Conservation (phyloP, 257 asterid species). For the Apocynum venetum region DNA sequence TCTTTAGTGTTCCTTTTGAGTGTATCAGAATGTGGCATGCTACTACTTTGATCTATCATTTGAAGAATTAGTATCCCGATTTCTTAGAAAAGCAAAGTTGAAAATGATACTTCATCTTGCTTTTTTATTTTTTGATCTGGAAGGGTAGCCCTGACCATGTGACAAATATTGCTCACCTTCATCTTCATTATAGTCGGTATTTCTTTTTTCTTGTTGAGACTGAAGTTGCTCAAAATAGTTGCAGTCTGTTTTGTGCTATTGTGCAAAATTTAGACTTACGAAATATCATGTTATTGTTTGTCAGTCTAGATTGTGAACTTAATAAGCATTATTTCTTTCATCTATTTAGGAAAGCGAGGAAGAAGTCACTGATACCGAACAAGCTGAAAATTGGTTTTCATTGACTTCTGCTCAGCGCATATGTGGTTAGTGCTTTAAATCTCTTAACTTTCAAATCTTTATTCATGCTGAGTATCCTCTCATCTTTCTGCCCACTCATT, state of each 20-base stretch:
- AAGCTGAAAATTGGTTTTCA: constrained; percentile 99
- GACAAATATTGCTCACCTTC: too few species aligned
- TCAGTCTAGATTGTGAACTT: constrained; percentile 15
- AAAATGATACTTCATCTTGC: neutral
- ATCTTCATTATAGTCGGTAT: neutral
- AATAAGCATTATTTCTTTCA: constrained; percentile 15
- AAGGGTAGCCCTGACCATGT: neutral
- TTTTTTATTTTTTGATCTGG: neutral
- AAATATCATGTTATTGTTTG: neutral
- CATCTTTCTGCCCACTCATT: constrained; percentile 3
- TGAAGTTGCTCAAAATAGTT: neutral
- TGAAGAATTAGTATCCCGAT: neutral
- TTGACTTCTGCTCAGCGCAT: constrained; percentile 96
- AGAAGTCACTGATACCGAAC: constrained; percentile 98
- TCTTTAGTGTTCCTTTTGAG: neutral
- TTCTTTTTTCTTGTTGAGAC: neutral
- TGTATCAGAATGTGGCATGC: neutral
- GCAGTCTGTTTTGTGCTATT: neutral
- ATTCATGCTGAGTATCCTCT: constrained; percentile 4
- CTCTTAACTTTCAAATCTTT: neutral
- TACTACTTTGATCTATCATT: neutral
- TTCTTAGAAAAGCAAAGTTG: neutral
- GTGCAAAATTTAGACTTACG: neutral
- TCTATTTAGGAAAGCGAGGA: constrained; percentile 87
- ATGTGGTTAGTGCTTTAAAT: constrained; percentile 62